phyloP scores from a whole-genome alignment of 306 rosid species.

The apple (Malus domestica) region ASM211411v1 NC_041804.1:1520501-1521000 shows the following conservation, averaged over 20 bases:
- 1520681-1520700: too few species aligned
- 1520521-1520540: background rate
- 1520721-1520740: too few species aligned
- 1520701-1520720: too few species aligned
- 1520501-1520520: background rate
- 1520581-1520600: too few species aligned
- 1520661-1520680: too few species aligned
- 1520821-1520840: slow-evolving; percentile 10
- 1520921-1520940: background rate
- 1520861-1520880: background rate
- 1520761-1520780: too few species aligned
- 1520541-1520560: slow-evolving; percentile 5
- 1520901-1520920: background rate
- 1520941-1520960: background rate
- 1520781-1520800: too few species aligned
- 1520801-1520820: background rate
- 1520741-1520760: rapidly evolving
- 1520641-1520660: rapidly evolving
- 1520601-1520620: too few species aligned
- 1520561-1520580: background rate
- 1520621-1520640: too few species aligned
- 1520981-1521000: too few species aligned
- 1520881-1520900: background rate
- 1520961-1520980: too few species aligned
- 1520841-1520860: background rate